Evolutionary conservation across 495 filamentous ascomycete species (phyloP).

Genomic region (Staphylotrichum tortipilum): DNA sequence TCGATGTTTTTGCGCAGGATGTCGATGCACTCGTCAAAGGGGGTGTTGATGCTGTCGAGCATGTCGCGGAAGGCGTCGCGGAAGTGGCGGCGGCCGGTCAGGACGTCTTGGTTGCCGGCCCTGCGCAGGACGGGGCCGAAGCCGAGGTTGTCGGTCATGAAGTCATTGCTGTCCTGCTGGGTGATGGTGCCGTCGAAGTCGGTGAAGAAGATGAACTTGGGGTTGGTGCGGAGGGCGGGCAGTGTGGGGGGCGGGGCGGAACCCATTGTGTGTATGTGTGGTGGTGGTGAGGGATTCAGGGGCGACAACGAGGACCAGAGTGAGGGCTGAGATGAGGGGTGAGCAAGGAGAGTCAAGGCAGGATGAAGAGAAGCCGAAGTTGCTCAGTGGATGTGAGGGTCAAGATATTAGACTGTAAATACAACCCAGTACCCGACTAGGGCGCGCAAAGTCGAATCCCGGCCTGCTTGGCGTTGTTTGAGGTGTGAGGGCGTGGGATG

Average conservation of each 20-base stretch:
- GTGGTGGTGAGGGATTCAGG: neutral
- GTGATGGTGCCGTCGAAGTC: slow-evolving; percentile 98
- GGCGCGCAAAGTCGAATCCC: no score
- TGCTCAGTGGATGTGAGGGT: no score
- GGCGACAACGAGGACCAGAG: neutral
- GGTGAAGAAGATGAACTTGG: slow-evolving; percentile 91
- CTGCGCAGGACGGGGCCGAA: slow-evolving; percentile 60
- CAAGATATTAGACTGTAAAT: no score
- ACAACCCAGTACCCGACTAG: no score
- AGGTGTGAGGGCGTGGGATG: no score
- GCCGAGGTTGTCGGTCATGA: slow-evolving; percentile 85
- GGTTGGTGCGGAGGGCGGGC: slow-evolving; percentile 53
- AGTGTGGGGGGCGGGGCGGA: slow-evolving; percentile 22
- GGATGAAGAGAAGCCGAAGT: neutral
- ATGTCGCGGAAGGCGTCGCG: slow-evolving; percentile 80
- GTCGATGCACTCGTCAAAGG: slow-evolving; percentile 71
- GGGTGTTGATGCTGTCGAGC: slow-evolving; percentile 71
- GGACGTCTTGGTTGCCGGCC: slow-evolving; percentile 60
- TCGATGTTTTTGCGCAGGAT: slow-evolving; percentile 71
- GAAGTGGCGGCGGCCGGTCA: slow-evolving; percentile 60
- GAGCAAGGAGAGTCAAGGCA: neutral
- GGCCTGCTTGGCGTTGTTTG: no score
- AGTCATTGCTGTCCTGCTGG: slow-evolving; percentile 87
- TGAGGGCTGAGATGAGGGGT: neutral
- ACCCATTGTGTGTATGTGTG: slow-evolving; percentile 29